Percentiles rank a stretch among this genome's conserved stretches.
Evolutionary conservation across 352 stramenopile species (phyloP).

Genomic region (Phytophthora sansomeana): DNA sequence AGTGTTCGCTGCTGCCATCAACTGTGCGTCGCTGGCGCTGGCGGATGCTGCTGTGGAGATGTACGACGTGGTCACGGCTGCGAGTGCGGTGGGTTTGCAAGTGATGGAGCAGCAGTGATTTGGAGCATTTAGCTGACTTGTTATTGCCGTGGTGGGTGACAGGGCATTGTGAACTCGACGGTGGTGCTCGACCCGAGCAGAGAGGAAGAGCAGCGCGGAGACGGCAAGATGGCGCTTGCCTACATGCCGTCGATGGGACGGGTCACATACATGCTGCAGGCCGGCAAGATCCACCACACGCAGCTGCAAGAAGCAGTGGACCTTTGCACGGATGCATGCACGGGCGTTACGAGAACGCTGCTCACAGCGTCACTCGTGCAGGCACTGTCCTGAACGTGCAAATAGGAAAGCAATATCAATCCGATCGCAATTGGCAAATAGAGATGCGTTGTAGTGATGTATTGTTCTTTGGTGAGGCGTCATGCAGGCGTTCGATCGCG

Average conservation of each 20-base stretch:
- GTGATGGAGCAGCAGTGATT: neutral
- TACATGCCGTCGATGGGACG: slow-evolving; percentile 88
- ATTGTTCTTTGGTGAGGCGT: slow-evolving; percentile 21
- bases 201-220: slow-evolving; percentile 67
- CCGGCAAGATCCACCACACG: slow-evolving; percentile 77
- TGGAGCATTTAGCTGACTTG: slow-evolving; percentile 2
- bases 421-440: slow-evolving; percentile 8
- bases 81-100: slow-evolving; percentile 57
- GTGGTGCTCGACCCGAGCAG: slow-evolving; percentile 80
- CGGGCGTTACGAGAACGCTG: slow-evolving; percentile 58
- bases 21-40: slow-evolving; percentile 88
- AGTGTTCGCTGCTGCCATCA: slow-evolving; percentile 84
- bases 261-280: slow-evolving; percentile 90
- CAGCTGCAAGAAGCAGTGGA: slow-evolving; percentile 89
- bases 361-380: slow-evolving; percentile 67
- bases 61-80: slow-evolving; percentile 89
- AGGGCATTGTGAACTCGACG: slow-evolving; percentile 59
- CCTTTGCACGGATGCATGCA: slow-evolving; percentile 87
- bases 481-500: slow-evolving; percentile 21
- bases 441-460: slow-evolving; percentile 16
- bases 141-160: neutral
- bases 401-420: slow-evolving; percentile 29
- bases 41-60: slow-evolving; percentile 92
- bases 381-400: slow-evolving; percentile 40
- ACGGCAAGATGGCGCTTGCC: slow-evolving; percentile 77